phyloP scores from a whole-genome alignment of 148 eudicot species.

The Vaccinium corymbosum region DNA sequence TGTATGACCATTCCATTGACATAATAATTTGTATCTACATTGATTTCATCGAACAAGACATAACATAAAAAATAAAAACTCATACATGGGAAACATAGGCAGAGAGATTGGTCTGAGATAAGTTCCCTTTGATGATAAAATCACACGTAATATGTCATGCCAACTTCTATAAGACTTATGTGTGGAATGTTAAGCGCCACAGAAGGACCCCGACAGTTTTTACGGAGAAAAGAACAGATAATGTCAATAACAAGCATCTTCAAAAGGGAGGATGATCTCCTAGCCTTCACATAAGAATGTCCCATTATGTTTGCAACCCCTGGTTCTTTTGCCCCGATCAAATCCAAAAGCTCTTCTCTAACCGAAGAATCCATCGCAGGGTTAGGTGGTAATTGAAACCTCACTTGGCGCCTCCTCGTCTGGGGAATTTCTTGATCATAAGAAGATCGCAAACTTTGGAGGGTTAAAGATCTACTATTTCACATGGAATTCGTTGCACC shows the following conservation, averaged over 20 bases:
- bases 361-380: constrained; percentile 59
- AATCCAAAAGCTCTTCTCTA: constrained; percentile 68
- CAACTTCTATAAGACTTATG: constrained; percentile 94
- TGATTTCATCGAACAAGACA: no score
- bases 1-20: no score
- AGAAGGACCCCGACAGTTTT: constrained; percentile 89
- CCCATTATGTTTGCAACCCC: constrained; percentile 94
- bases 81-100: not conserved
- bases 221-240: constrained; percentile 79
- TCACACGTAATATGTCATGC: constrained; percentile 84
- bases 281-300: constrained; percentile 87
- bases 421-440: constrained; percentile 66
- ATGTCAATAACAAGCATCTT: constrained; percentile 79
- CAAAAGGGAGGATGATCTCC: constrained; percentile 60
- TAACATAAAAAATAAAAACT: no score
- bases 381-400: constrained; percentile 56
- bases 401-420: constrained; percentile 44
- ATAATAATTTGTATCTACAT: no score
- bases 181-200: constrained; percentile 95
- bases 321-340: constrained; percentile 82
- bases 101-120: not conserved
- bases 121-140: not conserved
- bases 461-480: constrained; percentile 67
- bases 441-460: constrained; percentile 68
- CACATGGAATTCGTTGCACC: constrained; percentile 35